Evolutionary conservation across 768 basidiomycete species (phyloP), one percentile per base, ranked within the genome.

Genomic region (Auricularia heimuer): DNA sequence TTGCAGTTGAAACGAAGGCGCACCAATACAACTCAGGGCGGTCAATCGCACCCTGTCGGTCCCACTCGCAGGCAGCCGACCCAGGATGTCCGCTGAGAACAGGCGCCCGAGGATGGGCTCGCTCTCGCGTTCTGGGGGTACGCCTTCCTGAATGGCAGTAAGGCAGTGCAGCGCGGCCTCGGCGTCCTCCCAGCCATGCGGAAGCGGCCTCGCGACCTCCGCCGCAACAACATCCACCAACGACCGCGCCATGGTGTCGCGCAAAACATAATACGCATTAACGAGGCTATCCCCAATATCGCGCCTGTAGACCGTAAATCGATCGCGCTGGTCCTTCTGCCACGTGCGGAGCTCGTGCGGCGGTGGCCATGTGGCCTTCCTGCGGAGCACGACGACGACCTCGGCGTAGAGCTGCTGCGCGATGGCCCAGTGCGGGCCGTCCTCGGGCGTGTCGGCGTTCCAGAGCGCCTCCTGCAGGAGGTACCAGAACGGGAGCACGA

Each of bases 401-500:
- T 94, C 89, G 37, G 80, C 81, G 71, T 94, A 95, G 62, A 94
- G 86, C 0, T 82, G 83, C 68, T 88, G 89, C 44, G 90, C 87
- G 68, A 66, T 71, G 35, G 67, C 67, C 7, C 62, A 58, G 21
- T 39, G 66, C 45, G 68, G 66, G 1, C 70, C 68, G 21, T 65
- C 62, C 21, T 65, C 67, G 7, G 29, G n/a, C 61, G 42, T 65
- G 44, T 88, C 85, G 12, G 80, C 80, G 42, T 77, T 81, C 90
- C 90, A 93, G 33, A 93, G 73, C 1, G 91, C 85, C 72, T 98
- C 94, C 74, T 96, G 94, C 65, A 96, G 83, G 47, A 92, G 77
- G 68, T 92, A 95, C 89, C 95, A 96, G 70, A 95, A 95, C 1
- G 85, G 85, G 2, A 96, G 81, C 2, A 89, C 89, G 79, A 88